Conservation (phyloP, 2,329 filamentous ascomycete genomes). For the Ophiognomonia clavigignenti-juglandacearum region DNA sequence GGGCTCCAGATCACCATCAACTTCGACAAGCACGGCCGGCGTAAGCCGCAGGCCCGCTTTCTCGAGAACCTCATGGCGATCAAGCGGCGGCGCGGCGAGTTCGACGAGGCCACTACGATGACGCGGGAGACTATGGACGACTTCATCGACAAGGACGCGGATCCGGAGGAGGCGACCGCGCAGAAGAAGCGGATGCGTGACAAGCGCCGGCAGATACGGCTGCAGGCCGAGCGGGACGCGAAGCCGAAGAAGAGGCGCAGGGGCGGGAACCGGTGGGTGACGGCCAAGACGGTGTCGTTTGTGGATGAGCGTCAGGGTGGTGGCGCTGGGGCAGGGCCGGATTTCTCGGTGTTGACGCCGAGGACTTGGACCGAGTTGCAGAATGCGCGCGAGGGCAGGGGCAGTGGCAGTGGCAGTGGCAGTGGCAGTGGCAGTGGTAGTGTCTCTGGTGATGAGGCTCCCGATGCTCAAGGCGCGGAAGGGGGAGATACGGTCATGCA, state of each 20-base stretch:
- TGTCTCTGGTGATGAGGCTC: conserved; percentile 7
- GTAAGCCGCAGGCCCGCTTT: conserved; percentile 50
- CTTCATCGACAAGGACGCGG: conserved; percentile 35
- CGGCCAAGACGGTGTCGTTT: conserved; percentile 9
- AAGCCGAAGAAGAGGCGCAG: conserved; percentile 4
- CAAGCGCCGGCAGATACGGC: conserved; percentile 19
- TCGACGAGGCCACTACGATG: conserved; percentile 59
- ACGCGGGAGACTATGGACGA: conserved; percentile 32
- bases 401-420: not conserved
- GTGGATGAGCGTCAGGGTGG: conserved; percentile 6
- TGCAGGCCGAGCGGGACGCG: conserved; percentile 14
- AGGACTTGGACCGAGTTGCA: conserved; percentile 29
- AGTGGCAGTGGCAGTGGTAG: not conserved
- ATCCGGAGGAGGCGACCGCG: conserved; percentile 33
- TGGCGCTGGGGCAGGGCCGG: conserved; percentile 8
- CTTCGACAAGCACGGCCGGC: conserved; percentile 42
- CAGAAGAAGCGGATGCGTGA: conserved; percentile 24
- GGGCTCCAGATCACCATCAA: conserved; percentile 40
- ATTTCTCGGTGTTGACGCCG: conserved; percentile 30
- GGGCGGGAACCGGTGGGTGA: conserved; percentile 9
- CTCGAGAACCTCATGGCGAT: conserved; percentile 60
- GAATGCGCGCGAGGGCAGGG: not conserved
- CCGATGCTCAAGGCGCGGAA: conserved; percentile 16
- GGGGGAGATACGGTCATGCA: conserved; percentile 19
- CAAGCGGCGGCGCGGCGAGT: conserved; percentile 60